Evolutionary conservation across 495 filamentous ascomycete genomes (phyloP), one percentile per base, ranked within the genome.

Genomic region (Lasiosphaeria hispida): DNA sequence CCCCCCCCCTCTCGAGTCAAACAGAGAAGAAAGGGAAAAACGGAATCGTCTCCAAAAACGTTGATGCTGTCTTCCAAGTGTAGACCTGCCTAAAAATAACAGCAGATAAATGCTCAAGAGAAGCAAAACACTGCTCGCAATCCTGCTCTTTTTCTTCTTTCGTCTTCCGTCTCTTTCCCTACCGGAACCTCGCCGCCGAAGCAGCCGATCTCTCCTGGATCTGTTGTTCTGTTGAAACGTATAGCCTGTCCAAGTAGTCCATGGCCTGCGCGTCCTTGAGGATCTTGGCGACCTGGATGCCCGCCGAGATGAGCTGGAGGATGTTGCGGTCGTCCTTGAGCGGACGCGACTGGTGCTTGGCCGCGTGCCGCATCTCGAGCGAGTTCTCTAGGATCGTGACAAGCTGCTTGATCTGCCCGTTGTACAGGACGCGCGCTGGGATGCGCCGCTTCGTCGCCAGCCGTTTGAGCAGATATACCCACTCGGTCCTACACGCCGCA

Each of bases 281-380:
- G 54, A 93, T 90, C 67, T 90, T 92, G 40, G 89, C 86, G 60
- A 95, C 90, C 71, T 95, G 90, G 49, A 88, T 88, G 19, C 90
- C 90, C 37, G 90, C 89, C 48, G 87, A 90, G 55, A 95, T 88
- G 23, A 93, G 79, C 74, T 95, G 90, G 37, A 95, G 79, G 55
- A 95, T 88, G 69, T 92, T 92, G 61, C 90, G 82, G 71, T 95
- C 90, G 77, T 95, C 90, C 82, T 95, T 95, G 58, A 91, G 76
- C 14, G 90, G 89, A 43, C 90, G 81, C 47, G 84, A 87, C 69
- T 91, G 88, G 72, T 92, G 87, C 77, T 90, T 90, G 43, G 88
- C 87, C 14, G 71, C 67, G 37, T 92, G 89, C 57, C 89, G 83
- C 87, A 91, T 90, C 75, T 92, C 89, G 72, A 91, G 73, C 55